Conservation (phyloP, 371 early-diverging fungal genomes). For the Mortierella sp. region DNA sequence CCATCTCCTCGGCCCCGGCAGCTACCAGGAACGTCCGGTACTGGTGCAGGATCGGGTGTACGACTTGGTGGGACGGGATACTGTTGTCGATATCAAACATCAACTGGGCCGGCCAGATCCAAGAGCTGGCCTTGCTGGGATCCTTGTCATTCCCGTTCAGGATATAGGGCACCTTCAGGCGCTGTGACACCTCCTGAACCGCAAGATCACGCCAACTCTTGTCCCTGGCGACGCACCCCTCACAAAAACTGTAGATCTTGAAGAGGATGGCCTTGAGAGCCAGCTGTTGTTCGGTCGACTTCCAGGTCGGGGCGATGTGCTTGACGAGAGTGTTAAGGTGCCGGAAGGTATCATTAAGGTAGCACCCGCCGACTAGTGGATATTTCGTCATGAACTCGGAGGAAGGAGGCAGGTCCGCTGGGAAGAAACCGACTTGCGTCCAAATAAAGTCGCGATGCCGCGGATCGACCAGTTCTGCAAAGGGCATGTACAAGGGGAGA, state of each 20-base stretch:
- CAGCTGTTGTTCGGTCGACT: neutral
- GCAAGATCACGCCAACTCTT: no score
- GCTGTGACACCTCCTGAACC: neutral
- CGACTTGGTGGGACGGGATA: constrained; percentile 1
- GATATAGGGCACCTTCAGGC: constrained; percentile 14
- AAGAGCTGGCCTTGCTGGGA: neutral
- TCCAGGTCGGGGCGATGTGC: constrained; percentile 17
- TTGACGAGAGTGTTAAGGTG: constrained; percentile 21
- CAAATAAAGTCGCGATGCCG: constrained; percentile 3
- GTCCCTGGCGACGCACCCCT: neutral
- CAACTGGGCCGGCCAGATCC: constrained; percentile 27
- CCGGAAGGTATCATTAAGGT: neutral
- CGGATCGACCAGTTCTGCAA: neutral
- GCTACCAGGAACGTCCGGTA: constrained; percentile 25
- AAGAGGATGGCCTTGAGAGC: constrained; percentile 2
- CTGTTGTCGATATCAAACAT: constrained; percentile 31
- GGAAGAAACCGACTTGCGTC: constrained; percentile 37
- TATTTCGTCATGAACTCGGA: neutral
- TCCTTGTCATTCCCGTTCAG: constrained; percentile 22
- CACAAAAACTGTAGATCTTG: constrained; percentile 9
- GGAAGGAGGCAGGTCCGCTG: constrained; percentile 22
- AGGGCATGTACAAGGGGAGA: constrained; percentile 17
- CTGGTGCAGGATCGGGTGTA: neutral
- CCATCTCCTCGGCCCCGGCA: constrained; percentile 15
- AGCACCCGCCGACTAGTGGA: neutral